Evolutionary conservation across 805 yeast species (phyloP), one percentile per base, ranked within the genome.

Genomic region (Yarrowia keelungensis): DNA sequence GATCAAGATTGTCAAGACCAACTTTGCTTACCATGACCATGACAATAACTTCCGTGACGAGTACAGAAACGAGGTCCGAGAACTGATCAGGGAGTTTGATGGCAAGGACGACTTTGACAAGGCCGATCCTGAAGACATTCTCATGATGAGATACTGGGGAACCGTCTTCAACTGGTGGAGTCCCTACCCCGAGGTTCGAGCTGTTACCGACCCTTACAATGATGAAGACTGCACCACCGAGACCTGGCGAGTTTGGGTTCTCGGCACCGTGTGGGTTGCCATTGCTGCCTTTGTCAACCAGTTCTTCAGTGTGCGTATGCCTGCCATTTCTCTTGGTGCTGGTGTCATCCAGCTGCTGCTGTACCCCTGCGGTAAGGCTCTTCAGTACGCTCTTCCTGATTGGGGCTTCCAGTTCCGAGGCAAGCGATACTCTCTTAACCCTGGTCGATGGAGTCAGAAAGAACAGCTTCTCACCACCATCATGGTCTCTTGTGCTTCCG

Each of bases 381-480:
- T 71, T 9, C 65, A 59, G 51, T 45, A 59, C 14, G 42, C 35
- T 43, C 65, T 59, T 59, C 65, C 65, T 15, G 82, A 81, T 67
- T 79, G 77, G 76, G 79, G 81, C 9, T 74, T 83, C 71, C 78
- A 74, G 5, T 67, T 81, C 69, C 72, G 74, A 51, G 82, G 86
- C 65, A 77, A 74, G 42, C 78, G 81, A 75, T 76, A 77, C 72
- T 80, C 81, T 8, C 75, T 87, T 68, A 86, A 86, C 75, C 89
- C 88, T 2, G 89, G 90, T 12, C 87, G 88, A 8, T 88, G 89
- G 88, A 78, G 81, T 39, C 80, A 76, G 70, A 88, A 88, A 73
- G 91, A 88, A 74, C 91, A 88, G 75, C 86, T 87, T 87, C 80
- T 88, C 70, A 80, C 88, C 1, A 85, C 91, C 1, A 68, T 78